Percentiles rank a stretch among this genome's conserved stretches.
These are phyloP conservation scores for Emmonsiellopsis sp. DNA, from an alignment of 2,329 filamentous ascomycete species.

Conservation along the genomic window DNA sequence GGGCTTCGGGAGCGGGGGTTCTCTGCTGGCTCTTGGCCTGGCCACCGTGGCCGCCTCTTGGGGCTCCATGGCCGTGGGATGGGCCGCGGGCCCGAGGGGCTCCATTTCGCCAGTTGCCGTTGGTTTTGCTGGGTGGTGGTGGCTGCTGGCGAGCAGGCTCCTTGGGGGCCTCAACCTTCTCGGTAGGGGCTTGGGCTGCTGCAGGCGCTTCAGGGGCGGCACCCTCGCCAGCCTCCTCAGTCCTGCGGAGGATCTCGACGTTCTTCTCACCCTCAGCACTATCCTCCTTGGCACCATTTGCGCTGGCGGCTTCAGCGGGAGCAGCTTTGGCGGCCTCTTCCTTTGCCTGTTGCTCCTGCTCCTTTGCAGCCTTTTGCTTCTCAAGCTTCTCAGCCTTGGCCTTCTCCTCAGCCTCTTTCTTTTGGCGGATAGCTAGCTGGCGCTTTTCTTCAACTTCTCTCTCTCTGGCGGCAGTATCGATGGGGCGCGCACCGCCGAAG, in stretches of 20 bases:
- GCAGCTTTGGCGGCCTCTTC: conserved; percentile 27
- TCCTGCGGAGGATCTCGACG: conserved; percentile 48
- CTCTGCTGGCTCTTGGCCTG: conserved; percentile 4
- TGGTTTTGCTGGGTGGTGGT: conserved; percentile 28
- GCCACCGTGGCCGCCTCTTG: conserved; percentile 2
- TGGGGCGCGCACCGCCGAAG: conserved; percentile 87
- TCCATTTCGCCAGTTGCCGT: conserved; percentile 35
- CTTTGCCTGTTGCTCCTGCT: conserved; percentile 42
- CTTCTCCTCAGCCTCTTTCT: conserved; percentile 81
- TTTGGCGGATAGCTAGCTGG: conserved; percentile 62
- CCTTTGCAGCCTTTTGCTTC: conserved; percentile 57
- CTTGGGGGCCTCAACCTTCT: conserved; percentile 17
- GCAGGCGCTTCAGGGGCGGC: conserved; percentile 17
- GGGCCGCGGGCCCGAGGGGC: conserved; percentile 4
- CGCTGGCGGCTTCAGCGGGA: conserved; percentile 25
- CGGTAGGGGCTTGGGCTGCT: conserved; percentile 37
- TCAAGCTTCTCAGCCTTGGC: conserved; percentile 62
- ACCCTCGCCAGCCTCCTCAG: conserved; percentile 36
- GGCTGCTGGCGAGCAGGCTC: conserved; percentile 8
- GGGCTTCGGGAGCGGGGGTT: neutral
- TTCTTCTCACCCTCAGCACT: conserved; percentile 35
- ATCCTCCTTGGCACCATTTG: conserved; percentile 34
- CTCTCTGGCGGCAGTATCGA: conserved; percentile 85
- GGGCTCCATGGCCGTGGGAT: conserved; percentile 4
- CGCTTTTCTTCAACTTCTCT: conserved; percentile 85